A percentile compares a stretch with the other conserved stretches of the same genome.
These are phyloP conservation scores for Vitis vinifera DNA, from an alignment of 164 flowering plant species.

Conservation along the genomic window DNA sequence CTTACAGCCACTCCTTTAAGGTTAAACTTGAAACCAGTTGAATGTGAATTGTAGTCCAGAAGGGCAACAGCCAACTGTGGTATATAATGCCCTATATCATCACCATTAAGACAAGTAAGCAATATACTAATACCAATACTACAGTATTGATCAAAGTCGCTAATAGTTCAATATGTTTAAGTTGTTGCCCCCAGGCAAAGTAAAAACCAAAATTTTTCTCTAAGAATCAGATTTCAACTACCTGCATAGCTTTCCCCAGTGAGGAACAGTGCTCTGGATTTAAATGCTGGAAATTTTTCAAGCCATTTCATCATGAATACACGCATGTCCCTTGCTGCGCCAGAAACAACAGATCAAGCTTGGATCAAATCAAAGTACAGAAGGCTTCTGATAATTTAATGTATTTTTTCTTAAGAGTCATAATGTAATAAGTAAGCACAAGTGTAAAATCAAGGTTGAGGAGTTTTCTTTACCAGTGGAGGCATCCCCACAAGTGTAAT, in stretches of 20 bases:
- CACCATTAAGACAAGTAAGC: neutral
- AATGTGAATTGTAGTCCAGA: conserved; percentile 67
- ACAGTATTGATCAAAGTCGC: neutral
- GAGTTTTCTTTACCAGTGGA: conserved; percentile 52
- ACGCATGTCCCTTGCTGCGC: conserved; percentile 79
- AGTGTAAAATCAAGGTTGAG: neutral
- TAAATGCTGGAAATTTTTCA: conserved; percentile 73
- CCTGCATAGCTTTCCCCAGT: conserved; percentile 99
- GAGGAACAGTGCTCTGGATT: conserved; percentile 66
- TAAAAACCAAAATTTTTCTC: neutral
- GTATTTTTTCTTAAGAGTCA: no score
- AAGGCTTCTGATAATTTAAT: neutral
- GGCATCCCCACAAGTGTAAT: conserved; percentile 76
- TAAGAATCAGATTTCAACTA: conserved; percentile 10
- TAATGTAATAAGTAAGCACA: no score
- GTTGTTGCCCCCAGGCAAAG: no score
- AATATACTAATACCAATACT: neutral
- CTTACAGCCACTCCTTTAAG: conserved; percentile 93
- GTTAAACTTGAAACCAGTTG: conserved; percentile 74
- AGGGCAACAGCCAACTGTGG: conserved; percentile 80
- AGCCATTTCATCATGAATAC: conserved; percentile 70
- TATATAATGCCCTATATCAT: conserved; percentile 79
- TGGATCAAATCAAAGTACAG: neutral
- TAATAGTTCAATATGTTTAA: neutral
- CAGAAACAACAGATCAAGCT: conserved; percentile 14